These are phyloP conservation scores for Tulasnella sp. DNA, from an alignment of 768 basidiomycete species.

Conservation along the genomic window DNA sequence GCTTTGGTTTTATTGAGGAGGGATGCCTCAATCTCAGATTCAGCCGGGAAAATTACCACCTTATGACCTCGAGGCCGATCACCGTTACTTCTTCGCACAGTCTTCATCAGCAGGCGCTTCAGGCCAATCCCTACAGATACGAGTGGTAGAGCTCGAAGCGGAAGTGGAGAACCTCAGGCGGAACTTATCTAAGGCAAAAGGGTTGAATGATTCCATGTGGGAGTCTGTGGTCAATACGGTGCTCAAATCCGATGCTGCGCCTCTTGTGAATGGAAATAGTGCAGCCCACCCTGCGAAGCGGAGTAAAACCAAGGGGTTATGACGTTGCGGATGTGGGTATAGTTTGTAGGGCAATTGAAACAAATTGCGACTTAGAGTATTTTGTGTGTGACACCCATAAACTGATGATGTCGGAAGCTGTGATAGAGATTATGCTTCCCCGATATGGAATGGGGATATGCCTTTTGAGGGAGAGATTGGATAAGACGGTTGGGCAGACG, in stretches of 20 bases:
- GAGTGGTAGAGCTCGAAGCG: slow-evolving; percentile 56
- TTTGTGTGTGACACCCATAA: too few species aligned
- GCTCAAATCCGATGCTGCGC: slow-evolving; percentile 24
- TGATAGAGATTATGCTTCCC: too few species aligned
- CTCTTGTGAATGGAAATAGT: not conserved
- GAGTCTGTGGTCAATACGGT: slow-evolving; percentile 63
- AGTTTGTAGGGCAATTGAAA: not conserved
- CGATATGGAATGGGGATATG: too few species aligned
- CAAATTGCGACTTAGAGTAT: too few species aligned
- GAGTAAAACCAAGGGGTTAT: too few species aligned
- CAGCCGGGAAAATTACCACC: not conserved
- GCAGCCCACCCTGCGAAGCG: too few species aligned
- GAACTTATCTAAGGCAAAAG: slow-evolving; percentile 73
- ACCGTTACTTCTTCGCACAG: slow-evolving; percentile 53
- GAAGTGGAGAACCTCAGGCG: slow-evolving; percentile 57
- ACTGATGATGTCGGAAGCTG: too few species aligned
- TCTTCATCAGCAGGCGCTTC: slow-evolving; percentile 19
- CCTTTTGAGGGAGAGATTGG: too few species aligned
- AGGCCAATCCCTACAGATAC: slow-evolving; percentile 34
- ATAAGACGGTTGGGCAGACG: too few species aligned
- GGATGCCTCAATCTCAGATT: not conserved
- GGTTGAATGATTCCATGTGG: slow-evolving; percentile 94
- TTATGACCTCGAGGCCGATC: slow-evolving; percentile 34
- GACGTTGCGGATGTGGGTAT: too few species aligned
- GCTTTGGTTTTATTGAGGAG: too few species aligned